Conservation (phyloP, 495 filamentous ascomycete genomes). For the Trichodelitschia bisporula region DNA sequence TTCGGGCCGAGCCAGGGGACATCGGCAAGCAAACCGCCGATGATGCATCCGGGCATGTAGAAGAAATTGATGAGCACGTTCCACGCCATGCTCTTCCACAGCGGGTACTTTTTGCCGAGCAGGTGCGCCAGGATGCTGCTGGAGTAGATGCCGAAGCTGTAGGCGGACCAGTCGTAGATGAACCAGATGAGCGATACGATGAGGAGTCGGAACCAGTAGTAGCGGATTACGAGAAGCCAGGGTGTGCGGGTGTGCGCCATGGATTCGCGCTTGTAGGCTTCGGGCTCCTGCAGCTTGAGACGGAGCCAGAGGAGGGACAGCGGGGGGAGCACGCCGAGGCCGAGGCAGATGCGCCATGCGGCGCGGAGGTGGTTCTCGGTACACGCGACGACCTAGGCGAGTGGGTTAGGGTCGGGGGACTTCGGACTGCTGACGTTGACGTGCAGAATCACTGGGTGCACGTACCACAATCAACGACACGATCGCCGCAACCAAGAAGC, state of each 20-base stretch:
- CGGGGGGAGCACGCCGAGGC: conserved; percentile 59
- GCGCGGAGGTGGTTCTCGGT: conserved; percentile 42
- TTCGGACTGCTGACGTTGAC: neutral
- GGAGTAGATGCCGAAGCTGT: conserved; percentile 60
- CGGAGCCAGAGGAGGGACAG: conserved; percentile 50
- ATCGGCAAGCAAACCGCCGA: conserved; percentile 52
- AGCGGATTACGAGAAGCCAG: conserved; percentile 27
- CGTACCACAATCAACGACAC: conserved; percentile 29
- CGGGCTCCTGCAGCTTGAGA: conserved; percentile 54
- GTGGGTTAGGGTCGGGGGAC: conserved; percentile 1
- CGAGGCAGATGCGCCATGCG: conserved; percentile 54
- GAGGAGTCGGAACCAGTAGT: conserved; percentile 36
- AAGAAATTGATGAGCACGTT: conserved; percentile 65
- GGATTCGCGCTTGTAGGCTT: conserved; percentile 42
- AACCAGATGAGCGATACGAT: conserved; percentile 74
- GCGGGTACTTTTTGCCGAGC: conserved; percentile 24
- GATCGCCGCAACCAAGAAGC: conserved; percentile 51
- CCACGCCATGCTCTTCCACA: conserved; percentile 67
- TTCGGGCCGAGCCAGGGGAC: conserved; percentile 39
- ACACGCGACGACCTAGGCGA: conserved; percentile 31
- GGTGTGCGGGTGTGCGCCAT: conserved; percentile 29
- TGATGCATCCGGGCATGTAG: conserved; percentile 58
- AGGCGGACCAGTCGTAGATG: conserved; percentile 67
- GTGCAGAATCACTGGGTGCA: neutral
- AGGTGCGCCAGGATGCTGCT: conserved; percentile 44